Evolutionary conservation across 176 grass and related monocot species (phyloP).

Genomic region (Typha latifolia): DNA sequence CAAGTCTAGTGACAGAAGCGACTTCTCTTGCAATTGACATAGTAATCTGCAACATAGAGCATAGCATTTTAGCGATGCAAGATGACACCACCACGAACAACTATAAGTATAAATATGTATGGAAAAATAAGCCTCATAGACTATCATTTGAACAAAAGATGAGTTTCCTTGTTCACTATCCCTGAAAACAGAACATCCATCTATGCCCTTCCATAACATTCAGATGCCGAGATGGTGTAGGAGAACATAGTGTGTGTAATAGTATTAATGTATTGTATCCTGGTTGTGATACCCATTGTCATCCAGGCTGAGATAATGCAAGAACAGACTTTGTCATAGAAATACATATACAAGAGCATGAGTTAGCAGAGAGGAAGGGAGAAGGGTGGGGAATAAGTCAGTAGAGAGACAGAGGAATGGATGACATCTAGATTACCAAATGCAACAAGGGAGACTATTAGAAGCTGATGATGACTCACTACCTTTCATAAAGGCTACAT

Average conservation of each 20-base stretch:
- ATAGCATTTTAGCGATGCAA: background rate
- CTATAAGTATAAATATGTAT: background rate
- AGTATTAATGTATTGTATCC: too few relatives aligned
- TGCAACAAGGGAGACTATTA: constrained; percentile 1
- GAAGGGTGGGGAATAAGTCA: background rate
- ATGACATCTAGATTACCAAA: background rate
- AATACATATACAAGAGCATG: too few relatives aligned
- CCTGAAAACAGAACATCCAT: too few relatives aligned
- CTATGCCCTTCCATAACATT: too few relatives aligned
- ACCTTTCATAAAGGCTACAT: background rate
- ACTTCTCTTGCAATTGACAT: constrained; percentile 98
- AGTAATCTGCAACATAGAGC: constrained; percentile 50
- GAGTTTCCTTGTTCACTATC: too few relatives aligned
- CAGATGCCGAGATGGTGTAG: too few relatives aligned
- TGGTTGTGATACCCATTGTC: too few relatives aligned
- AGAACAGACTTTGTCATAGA: too few relatives aligned
- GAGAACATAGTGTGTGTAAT: too few relatives aligned
- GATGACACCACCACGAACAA: background rate
- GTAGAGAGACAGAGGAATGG: background rate
- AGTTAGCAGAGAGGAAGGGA: background rate
- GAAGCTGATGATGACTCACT: background rate
- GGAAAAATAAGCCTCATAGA: too few relatives aligned
- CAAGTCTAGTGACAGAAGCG: constrained; percentile 85
- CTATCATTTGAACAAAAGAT: too few relatives aligned
- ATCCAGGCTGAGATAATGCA: too few relatives aligned